Conservation (phyloP, 495 filamentous ascomycete species). For the Apiosordaria backusii region DNA sequence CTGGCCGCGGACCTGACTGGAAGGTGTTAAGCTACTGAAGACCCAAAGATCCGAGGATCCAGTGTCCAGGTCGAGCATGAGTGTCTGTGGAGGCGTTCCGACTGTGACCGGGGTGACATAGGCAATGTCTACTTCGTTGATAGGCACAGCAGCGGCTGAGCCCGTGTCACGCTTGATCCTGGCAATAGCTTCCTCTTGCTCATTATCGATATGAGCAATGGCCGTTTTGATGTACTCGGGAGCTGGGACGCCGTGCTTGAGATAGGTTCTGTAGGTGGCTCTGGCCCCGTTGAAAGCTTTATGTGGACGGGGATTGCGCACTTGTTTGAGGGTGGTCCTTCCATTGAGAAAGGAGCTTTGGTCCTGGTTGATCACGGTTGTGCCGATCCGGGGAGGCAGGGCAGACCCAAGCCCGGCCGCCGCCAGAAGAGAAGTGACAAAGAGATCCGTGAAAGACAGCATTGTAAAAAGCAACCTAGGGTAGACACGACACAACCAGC, state of each 20-base stretch:
- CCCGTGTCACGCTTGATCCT: slow-evolving; percentile 38
- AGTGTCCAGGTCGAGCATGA: slow-evolving; percentile 72
- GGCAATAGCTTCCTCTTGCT: not conserved
- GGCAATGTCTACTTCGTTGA: slow-evolving; percentile 55
- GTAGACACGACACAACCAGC: not conserved
- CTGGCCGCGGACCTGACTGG: slow-evolving; percentile 46
- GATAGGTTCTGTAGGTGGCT: slow-evolving; percentile 57
- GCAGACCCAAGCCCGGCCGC: slow-evolving; percentile 24
- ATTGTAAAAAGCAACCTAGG: slow-evolving; percentile 4
- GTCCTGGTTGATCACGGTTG: slow-evolving; percentile 14
- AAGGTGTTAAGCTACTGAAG: slow-evolving; percentile 32
- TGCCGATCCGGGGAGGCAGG: slow-evolving; percentile 33
- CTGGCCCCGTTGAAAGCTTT: slow-evolving; percentile 48
- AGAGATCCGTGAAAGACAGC: slow-evolving; percentile 21
- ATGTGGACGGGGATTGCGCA: slow-evolving; percentile 40
- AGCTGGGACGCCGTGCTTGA: slow-evolving; percentile 53
- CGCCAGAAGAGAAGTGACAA: slow-evolving; percentile 22
- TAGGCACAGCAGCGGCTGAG: slow-evolving; percentile 52
- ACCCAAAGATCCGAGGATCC: slow-evolving; percentile 73
- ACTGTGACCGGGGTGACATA: slow-evolving; percentile 67
- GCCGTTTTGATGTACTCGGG: slow-evolving; percentile 36
- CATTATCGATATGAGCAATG: slow-evolving; percentile 33
- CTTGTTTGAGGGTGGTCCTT: slow-evolving; percentile 49
- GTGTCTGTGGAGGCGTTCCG: slow-evolving; percentile 55
- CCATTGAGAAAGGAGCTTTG: slow-evolving; percentile 8